Evolutionary conservation across 176 grass and related monocot genomes (phyloP).

Genomic region (Aegilops tauschii): DNA sequence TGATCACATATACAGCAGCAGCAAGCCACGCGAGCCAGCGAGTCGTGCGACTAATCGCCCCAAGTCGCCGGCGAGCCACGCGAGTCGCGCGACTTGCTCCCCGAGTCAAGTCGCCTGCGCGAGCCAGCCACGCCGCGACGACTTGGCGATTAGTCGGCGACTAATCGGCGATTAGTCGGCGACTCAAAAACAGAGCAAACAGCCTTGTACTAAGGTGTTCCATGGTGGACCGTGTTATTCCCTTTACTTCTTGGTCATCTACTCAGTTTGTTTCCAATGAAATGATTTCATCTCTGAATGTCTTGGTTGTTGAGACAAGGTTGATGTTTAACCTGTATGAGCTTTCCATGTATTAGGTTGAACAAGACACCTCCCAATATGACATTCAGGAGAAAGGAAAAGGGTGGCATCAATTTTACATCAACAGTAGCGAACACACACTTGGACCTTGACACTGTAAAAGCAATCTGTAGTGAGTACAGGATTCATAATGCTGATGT

Average conservation of each 20-base stretch:
- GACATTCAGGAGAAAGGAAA: constrained; percentile 88
- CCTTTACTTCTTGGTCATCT: neutral
- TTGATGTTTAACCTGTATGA: constrained; percentile 15
- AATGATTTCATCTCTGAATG: neutral
- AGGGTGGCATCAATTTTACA: constrained; percentile 97
- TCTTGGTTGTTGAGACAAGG: constrained; percentile 2
- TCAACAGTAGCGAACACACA: constrained; percentile 85
- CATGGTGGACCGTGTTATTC: neutral
- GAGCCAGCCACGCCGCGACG: no score
- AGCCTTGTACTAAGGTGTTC: neutral
- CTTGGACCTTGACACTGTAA: constrained; percentile 93
- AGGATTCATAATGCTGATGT: constrained; percentile 96
- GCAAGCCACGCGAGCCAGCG: no score
- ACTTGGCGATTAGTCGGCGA: no score
- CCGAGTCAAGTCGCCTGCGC: no score
- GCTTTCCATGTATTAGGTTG: constrained; percentile 52
- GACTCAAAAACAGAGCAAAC: neutral
- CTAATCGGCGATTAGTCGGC: no score
- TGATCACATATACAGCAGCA: no score
- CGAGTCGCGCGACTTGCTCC: no score
- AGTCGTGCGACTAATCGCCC: no score
- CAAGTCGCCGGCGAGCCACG: no score
- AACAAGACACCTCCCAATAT: constrained; percentile 97
- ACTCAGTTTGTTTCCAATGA: neutral
- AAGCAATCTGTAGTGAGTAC: constrained; percentile 96